A percentile compares a stretch with the other conserved stretches of the same genome.
These are phyloP conservation scores for Fraxinus floribunda DNA, from an alignment of 305 asterid species.

Conservation along the genomic window DNA sequence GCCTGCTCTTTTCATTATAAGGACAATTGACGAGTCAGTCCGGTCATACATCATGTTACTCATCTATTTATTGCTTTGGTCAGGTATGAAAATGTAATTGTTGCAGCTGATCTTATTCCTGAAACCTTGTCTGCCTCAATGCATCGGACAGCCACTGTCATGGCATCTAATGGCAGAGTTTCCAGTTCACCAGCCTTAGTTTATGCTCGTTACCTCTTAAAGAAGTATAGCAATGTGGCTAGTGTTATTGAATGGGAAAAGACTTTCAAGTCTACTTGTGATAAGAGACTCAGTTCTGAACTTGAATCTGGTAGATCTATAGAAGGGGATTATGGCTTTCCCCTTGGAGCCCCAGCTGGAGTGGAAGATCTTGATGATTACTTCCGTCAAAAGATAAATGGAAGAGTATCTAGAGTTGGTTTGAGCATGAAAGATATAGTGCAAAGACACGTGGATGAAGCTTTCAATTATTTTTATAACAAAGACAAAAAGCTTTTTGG, in stretches of 20 bases:
- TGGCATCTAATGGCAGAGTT: constrained; percentile 77
- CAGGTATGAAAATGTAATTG: constrained; percentile 89
- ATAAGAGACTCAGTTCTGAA: constrained; percentile 79
- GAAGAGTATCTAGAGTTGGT: constrained; percentile 83
- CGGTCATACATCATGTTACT: neutral
- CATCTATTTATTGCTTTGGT: constrained; percentile 15
- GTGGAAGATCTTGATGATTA: constrained; percentile 93
- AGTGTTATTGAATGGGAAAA: constrained; percentile 93
- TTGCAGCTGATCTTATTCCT: constrained; percentile 89
- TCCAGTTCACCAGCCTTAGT: constrained; percentile 67
- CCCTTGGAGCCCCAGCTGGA: constrained; percentile 93
- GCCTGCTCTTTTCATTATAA: neutral
- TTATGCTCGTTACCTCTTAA: constrained; percentile 69
- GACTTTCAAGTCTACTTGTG: constrained; percentile 69
- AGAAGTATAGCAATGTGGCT: constrained; percentile 61
- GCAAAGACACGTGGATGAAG: constrained; percentile 78
- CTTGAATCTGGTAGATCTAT: constrained; percentile 72
- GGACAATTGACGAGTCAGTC: neutral
- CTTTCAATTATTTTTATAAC: constrained; percentile 53
- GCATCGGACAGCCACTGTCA: constrained; percentile 64
- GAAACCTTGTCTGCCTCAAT: constrained; percentile 74
- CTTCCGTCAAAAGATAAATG: constrained; percentile 85
- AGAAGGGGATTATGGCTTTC: constrained; percentile 77
- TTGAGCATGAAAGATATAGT: constrained; percentile 87
- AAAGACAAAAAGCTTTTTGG: constrained; percentile 74